These are phyloP conservation scores for Pezicula radicicola DNA, from an alignment of 2,329 filamentous ascomycete species.

Conservation along the genomic window DNA sequence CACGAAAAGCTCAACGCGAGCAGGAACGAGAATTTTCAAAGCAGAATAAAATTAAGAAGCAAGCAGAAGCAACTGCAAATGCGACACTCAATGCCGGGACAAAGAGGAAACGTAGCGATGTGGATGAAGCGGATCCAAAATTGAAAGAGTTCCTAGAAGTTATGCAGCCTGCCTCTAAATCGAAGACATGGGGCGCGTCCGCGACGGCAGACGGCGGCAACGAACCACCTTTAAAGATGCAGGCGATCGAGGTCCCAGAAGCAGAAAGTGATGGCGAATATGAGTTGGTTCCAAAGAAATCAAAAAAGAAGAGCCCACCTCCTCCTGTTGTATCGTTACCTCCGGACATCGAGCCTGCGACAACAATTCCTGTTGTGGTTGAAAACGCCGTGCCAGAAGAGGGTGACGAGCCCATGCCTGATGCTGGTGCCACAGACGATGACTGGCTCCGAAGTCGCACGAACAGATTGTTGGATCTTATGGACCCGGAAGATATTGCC, in stretches of 20 bases:
- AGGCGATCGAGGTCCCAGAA: slow-evolving; percentile 41
- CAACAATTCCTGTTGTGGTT: slow-evolving; percentile 1
- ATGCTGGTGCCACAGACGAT: slow-evolving; percentile 44
- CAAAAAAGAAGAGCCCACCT: slow-evolving; percentile 30
- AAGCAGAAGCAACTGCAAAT: slow-evolving; percentile 20
- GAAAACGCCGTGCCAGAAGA: slow-evolving; percentile 9
- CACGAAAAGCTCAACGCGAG: slow-evolving; percentile 34
- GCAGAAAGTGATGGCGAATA: slow-evolving; percentile 74
- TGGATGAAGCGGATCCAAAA: slow-evolving; percentile 68
- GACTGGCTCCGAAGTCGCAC: slow-evolving; percentile 93
- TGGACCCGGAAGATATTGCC: slow-evolving; percentile 49
- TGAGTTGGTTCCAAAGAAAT: slow-evolving; percentile 58
- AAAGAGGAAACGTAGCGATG: slow-evolving; percentile 66
- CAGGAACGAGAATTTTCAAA: slow-evolving; percentile 22
- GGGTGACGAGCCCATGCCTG: slow-evolving; percentile 22
- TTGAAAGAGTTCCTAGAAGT: slow-evolving; percentile 82
- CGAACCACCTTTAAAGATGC: slow-evolving; percentile 38
- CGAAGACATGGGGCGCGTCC: slow-evolving; percentile 60
- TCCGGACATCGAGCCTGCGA: slow-evolving; percentile 1
- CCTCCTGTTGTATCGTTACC: slow-evolving; percentile 1
- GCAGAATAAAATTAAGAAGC: slow-evolving; percentile 17
- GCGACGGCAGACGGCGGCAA: slow-evolving; percentile 34
- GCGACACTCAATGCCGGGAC: slow-evolving; percentile 33
- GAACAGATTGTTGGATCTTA: slow-evolving; percentile 78
- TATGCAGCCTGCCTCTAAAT: slow-evolving; percentile 68